Evolutionary conservation across 148 eudicot genomes (phyloP), one percentile per base, ranked within the genome.

Genomic region (Fallopia convolvulus): DNA sequence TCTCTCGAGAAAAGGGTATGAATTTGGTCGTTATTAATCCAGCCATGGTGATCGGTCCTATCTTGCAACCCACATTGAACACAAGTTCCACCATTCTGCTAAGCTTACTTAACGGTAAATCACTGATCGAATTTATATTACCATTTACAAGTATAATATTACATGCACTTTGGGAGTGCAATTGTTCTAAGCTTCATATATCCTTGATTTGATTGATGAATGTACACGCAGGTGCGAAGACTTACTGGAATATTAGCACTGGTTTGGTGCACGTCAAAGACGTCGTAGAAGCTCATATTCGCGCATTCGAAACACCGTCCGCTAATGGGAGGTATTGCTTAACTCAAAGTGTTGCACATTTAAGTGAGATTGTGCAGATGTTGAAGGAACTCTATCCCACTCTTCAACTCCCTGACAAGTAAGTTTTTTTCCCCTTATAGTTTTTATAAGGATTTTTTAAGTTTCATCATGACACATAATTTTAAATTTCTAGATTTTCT

Each of bases 11-110:
- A 14, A 55, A 72, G n/a, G 75, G 75, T 8, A n/a, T 72, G 18
- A 14, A 72, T 23, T 15, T 72, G 48, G 52, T 72, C 13, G n/a
- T 12, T 17, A 72, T 72, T 72, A 72, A 86, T 77, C 89, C 89
- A 44, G 87, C 81, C 0, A 78, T 78, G 77, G 84, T 85, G 18
- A 79, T 88, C 50, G 91, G 89, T 70, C 89, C 91, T 20, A 36
- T 84, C 49, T 77, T 88, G 32, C 91, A 88, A 84, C 88, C 88
- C 68, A 83, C 86, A 72, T 82, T 88, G 55, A 88, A 85, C 60
- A 79, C 85, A 81, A 87, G 92, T 78, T 81, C 86, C 46, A 87
- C 86, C n/a, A 81, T 79, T 26, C 73, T 89, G 65, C 80, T 83
- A 18, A 81, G 74, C 36, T 58, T 87, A 17, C 80, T 85, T 72